Percentiles rank a stretch among this genome's conserved stretches.
These are phyloP conservation scores for Pyrus bretschneideri DNA, from an alignment of 306 rosid species.

Conservation along the genomic window DNA sequence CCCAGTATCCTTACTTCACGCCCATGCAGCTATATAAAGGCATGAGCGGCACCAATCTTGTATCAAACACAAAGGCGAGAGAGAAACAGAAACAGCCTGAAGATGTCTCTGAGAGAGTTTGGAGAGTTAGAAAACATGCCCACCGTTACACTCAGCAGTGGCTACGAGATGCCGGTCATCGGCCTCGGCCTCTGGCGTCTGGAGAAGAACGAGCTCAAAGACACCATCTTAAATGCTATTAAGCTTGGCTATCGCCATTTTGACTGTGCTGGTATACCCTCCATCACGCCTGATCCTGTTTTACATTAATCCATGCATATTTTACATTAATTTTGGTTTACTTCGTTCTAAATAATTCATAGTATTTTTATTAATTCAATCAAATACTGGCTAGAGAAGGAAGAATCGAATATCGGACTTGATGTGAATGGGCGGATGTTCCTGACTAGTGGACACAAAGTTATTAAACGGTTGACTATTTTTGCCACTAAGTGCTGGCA, in stretches of 20 bases:
- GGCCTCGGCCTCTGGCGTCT: conserved; percentile 72
- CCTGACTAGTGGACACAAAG: no score
- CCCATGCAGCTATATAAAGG: not conserved
- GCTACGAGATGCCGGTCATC: conserved; percentile 50
- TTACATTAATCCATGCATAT: not conserved
- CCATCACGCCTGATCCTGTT: not conserved
- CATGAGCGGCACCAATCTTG: not conserved
- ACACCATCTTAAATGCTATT: conserved; percentile 47
- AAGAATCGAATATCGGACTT: no score
- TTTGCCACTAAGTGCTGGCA: not conserved
- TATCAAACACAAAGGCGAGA: not conserved
- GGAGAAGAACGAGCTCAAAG: conserved; percentile 38
- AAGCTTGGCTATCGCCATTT: conserved; percentile 68
- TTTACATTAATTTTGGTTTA: no score
- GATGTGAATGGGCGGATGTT: no score
- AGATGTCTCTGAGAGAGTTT: not conserved
- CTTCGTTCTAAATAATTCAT: not conserved
- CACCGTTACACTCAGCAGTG: conserved; percentile 44
- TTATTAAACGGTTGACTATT: not conserved
- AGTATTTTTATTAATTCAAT: no score
- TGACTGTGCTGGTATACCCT: conserved; percentile 57
- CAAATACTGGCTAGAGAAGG: not conserved
- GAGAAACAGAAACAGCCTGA: not conserved
- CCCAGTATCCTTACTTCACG: not conserved
- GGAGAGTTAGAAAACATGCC: conserved; percentile 8